phyloP scores from a whole-genome alignment of 129 eudicot species.

The Flaveria sonorensis region DNA sequence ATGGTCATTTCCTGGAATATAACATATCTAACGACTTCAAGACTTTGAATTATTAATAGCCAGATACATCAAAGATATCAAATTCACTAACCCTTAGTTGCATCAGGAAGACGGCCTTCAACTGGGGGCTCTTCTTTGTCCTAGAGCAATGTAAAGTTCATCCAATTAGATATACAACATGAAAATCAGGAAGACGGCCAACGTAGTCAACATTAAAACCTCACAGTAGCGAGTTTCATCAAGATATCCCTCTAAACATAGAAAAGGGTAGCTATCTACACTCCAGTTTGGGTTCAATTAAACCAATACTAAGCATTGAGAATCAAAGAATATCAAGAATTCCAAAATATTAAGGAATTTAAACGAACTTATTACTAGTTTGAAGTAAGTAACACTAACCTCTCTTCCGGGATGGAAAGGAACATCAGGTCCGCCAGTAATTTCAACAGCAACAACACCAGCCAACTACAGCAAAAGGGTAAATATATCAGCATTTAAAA shows the following conservation, averaged over 20 bases:
- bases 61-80: background rate
- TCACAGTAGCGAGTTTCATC: too few relatives aligned
- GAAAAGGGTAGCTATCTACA: background rate
- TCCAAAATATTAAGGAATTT: background rate
- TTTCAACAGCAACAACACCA: conserved; percentile 89
- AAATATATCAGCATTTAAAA: background rate
- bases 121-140: conserved; percentile 74
- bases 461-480: conserved; percentile 49
- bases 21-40: background rate
- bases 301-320: background rate
- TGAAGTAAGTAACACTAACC: conserved; percentile 43
- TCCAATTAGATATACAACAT: background rate
- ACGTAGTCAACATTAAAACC: background rate
- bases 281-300: background rate
- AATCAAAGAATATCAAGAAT: too few relatives aligned
- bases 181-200: too few relatives aligned
- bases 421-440: conserved; percentile 88
- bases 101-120: conserved; percentile 87
- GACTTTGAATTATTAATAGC: background rate
- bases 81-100: conserved; percentile 55
- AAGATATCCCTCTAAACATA: too few relatives aligned
- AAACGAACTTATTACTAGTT: background rate
- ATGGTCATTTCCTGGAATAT: conserved; percentile 57
- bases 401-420: conserved; percentile 85
- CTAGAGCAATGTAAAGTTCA: conserved; percentile 38